Conservation (phyloP, 2,329 filamentous ascomycete species). For the Taxawa tesnikishii region DNA sequence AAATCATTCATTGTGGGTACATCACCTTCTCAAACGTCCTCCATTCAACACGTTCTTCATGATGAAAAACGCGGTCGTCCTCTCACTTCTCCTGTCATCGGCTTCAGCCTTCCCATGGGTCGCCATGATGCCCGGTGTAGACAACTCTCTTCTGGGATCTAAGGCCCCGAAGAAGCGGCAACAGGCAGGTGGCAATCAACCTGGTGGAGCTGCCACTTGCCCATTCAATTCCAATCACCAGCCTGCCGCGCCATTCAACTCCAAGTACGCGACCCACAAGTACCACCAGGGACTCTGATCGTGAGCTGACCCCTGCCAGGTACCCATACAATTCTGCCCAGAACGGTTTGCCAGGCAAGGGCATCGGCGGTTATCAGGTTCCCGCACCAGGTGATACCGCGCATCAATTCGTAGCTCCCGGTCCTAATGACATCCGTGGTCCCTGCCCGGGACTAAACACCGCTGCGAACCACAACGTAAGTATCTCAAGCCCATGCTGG, state of each 20-base stretch:
- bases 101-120: conserved; percentile 27
- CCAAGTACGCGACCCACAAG: no score
- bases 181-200: conserved; percentile 15
- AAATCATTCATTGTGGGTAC: no score
- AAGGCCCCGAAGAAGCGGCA: conserved; percentile 14
- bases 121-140: conserved; percentile 21
- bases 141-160: conserved; percentile 18
- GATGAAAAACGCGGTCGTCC: conserved; percentile 15
- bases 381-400: conserved; percentile 28
- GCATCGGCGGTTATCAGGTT: conserved; percentile 30
- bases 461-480: conserved; percentile 27
- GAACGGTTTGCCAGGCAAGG: conserved; percentile 28
- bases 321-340: conserved; percentile 30
- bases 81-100: conserved; percentile 13
- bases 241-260: conserved; percentile 21
- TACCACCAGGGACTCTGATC: no score
- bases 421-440: conserved; percentile 26
- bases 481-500: background rate
- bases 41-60: no score
- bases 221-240: conserved; percentile 28
- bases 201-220: conserved; percentile 18
- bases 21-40: no score
- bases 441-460: conserved; percentile 30
- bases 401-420: conserved; percentile 24
- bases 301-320: no score